phyloP scores from a whole-genome alignment of 768 basidiomycete species.

The Suillus subaureus region DNA sequence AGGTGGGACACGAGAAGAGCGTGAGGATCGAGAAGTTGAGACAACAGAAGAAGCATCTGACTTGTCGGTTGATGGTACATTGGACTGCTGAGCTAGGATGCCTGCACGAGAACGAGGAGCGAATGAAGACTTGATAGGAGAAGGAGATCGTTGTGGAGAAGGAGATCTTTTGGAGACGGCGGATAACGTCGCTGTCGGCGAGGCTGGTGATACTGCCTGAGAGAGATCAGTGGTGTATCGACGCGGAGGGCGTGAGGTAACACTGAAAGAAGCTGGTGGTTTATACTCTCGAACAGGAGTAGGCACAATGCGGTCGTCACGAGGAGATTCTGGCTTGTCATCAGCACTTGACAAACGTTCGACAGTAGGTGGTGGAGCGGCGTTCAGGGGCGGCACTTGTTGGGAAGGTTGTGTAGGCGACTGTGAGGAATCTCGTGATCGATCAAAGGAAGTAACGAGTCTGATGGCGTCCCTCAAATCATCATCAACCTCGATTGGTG shows the following conservation, averaged over 20 bases:
- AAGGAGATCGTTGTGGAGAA: conserved; percentile 9
- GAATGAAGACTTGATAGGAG: conserved; percentile 17
- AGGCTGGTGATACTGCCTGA: conserved; percentile 10
- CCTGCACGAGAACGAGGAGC: conserved; percentile 17
- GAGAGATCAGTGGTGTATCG: conserved; percentile 29
- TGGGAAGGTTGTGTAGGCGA: conserved; percentile 11
- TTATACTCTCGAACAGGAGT: conserved; percentile 61
- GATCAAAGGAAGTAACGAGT: conserved; percentile 30
- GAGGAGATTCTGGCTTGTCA: conserved; percentile 9
- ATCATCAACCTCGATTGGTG: conserved; percentile 23
- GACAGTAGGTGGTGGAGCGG: not conserved
- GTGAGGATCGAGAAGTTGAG: conserved; percentile 25
- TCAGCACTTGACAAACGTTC: not conserved
- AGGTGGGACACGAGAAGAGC: conserved; percentile 28
- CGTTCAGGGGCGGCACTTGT: not conserved
- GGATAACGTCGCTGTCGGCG: not conserved
- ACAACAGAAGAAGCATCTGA: conserved; percentile 29
- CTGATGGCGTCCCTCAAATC: conserved; percentile 35
- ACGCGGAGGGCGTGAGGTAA: conserved; percentile 58
- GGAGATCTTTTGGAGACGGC: conserved; percentile 7
- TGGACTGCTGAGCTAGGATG: conserved; percentile 2
- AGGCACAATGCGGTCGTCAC: conserved; percentile 39
- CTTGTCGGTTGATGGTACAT: conserved; percentile 21
- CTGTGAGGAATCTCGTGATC: conserved; percentile 17
- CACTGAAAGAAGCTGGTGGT: conserved; percentile 60